A percentile compares a stretch with the other conserved stretches of the same genome.
These are phyloP conservation scores for Talaromyces proteolyticus DNA, from an alignment of 495 filamentous ascomycete genomes.

Conservation along the genomic window DNA sequence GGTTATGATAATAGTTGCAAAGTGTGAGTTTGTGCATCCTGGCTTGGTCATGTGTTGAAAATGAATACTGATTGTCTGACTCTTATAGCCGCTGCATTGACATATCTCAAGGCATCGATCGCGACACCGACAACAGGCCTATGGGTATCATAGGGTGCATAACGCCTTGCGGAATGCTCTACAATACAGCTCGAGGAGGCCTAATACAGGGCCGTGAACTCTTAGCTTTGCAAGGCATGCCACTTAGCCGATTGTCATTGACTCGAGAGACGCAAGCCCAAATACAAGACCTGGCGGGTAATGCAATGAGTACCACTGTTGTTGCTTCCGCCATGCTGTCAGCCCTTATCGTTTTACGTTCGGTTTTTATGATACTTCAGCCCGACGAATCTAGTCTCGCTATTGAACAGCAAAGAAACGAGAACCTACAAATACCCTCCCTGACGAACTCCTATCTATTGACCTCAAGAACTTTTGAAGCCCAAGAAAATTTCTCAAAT, in stretches of 20 bases:
- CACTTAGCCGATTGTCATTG: conserved; percentile 54
- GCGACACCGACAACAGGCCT: conserved; percentile 39
- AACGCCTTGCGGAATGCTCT: conserved; percentile 62
- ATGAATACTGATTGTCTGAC: conserved; percentile 3
- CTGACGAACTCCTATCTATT: conserved; percentile 1
- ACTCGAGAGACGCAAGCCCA: conserved; percentile 58
- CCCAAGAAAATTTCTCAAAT: neutral
- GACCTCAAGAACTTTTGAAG: neutral
- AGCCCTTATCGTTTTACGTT: conserved; percentile 34
- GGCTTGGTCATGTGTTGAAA: conserved; percentile 8
- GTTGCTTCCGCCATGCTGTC: conserved; percentile 57
- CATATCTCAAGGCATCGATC: conserved; percentile 71
- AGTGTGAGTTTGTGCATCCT: conserved; percentile 30
- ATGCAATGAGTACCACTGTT: conserved; percentile 78
- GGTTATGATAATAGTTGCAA: conserved; percentile 61
- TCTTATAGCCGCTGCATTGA: conserved; percentile 49
- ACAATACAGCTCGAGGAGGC: conserved; percentile 55
- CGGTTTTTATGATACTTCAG: neutral
- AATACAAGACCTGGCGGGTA: conserved; percentile 70
- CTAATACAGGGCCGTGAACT: conserved; percentile 61
- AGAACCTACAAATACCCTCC: neutral
- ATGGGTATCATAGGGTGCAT: conserved; percentile 63
- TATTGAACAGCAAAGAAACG: neutral
- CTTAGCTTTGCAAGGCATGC: conserved; percentile 67
- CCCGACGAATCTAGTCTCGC: neutral